A percentile compares a stretch with the other conserved stretches of the same genome.
Evolutionary conservation across 371 early-diverging fungal species (phyloP).

Genomic region (Syncephalastrum sp.): DNA sequence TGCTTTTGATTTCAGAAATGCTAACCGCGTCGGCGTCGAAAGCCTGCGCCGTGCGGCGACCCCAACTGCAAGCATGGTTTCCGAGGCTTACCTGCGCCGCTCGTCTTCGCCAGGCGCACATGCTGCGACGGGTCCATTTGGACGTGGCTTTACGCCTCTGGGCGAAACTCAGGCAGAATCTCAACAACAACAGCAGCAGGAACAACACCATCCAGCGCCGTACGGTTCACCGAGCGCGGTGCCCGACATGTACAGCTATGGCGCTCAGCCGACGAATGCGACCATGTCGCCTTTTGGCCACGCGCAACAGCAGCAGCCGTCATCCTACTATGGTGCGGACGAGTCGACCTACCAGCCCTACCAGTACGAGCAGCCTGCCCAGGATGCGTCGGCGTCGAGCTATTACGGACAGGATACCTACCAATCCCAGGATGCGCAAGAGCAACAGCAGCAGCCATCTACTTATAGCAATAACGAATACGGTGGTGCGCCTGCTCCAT

Average conservation of each 20-base stretch:
- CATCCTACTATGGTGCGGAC: background rate
- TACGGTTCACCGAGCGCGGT: slow-evolving; percentile 20
- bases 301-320: too few relatives aligned
- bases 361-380: background rate
- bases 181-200: slow-evolving; percentile 8
- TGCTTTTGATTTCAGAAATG: slow-evolving; percentile 26
- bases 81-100: slow-evolving; percentile 13
- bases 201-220: background rate
- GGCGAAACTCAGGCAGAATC: slow-evolving; percentile 3
- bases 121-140: slow-evolving; percentile 6
- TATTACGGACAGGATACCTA: slow-evolving; percentile 7
- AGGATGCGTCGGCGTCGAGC: slow-evolving; percentile 5
- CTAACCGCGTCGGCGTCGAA: slow-evolving; percentile 18
- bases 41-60: slow-evolving; percentile 24
- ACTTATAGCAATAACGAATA: background rate
- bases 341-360: background rate
- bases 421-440: slow-evolving; percentile 4
- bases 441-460: slow-evolving; percentile 10
- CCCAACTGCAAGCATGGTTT: slow-evolving; percentile 18
- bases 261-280: slow-evolving; percentile 17
- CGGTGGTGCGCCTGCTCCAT: too few relatives aligned
- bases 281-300: slow-evolving; percentile 35
- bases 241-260: slow-evolving; percentile 21
- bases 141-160: slow-evolving; percentile 14
- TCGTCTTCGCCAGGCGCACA: slow-evolving; percentile 16